A percentile compares a stretch with the other conserved stretches of the same genome.
Conservation (phyloP, 1,139 yeast genomes). For the Debaryomyces subglobosus region DNA sequence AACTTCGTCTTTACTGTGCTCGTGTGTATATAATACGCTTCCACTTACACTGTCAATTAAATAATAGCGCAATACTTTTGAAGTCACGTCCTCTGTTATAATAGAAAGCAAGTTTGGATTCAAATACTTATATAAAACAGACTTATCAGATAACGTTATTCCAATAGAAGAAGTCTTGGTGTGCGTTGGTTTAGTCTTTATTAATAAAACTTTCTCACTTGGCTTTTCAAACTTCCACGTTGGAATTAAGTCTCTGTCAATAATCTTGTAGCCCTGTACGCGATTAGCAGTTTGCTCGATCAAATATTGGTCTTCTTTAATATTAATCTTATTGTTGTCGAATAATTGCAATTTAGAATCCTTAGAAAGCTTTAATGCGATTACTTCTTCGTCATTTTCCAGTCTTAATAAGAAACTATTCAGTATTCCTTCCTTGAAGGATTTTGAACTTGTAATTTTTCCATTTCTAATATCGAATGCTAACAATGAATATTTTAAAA, state of each 20-base stretch:
- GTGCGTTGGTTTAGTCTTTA: conserved; percentile 34
- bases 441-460: conserved; percentile 11
- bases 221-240: conserved; percentile 35
- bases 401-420: not conserved
- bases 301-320: conserved; percentile 19
- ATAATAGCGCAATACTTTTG: conserved; percentile 42
- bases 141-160: conserved; percentile 65
- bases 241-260: conserved; percentile 16
- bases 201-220: conserved; percentile 19
- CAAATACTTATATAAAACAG: conserved; percentile 82
- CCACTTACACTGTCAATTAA: conserved; percentile 76
- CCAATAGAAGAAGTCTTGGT: conserved; percentile 69
- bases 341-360: conserved; percentile 4
- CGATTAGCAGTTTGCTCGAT: conserved; percentile 17
- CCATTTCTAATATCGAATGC: conserved; percentile 32
- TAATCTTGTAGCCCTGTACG: conserved; percentile 29
- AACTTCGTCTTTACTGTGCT: conserved; percentile 45
- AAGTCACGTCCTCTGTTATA: conserved; percentile 43
- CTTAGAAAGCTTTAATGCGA: conserved; percentile 8
- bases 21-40: conserved; percentile 52
- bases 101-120: conserved; percentile 69
- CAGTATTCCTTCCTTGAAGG: conserved; percentile 8
- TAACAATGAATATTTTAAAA: conserved; percentile 22
- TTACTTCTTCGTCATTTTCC: not conserved
- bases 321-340: not conserved